These are phyloP conservation scores for Zancudomyces culisetae DNA, from an alignment of 371 early-diverging fungal species.

Conservation along the genomic window DNA sequence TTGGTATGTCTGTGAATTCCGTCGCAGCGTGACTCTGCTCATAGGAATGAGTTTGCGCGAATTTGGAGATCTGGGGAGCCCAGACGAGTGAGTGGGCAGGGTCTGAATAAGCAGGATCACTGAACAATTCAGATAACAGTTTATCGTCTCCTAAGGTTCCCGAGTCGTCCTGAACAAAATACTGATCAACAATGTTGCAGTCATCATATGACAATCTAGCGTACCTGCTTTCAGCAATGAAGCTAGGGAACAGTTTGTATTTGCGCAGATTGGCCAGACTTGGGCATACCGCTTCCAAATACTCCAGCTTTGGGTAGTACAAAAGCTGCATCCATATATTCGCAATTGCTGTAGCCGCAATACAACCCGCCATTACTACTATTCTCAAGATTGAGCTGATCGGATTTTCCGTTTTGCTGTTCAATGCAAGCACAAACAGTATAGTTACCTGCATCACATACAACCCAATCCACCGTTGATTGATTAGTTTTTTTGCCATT, in stretches of 20 bases:
- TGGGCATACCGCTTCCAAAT: neutral
- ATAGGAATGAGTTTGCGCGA: neutral
- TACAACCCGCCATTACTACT: neutral
- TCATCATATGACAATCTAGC: neutral
- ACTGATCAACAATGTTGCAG: neutral
- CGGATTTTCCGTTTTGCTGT: neutral
- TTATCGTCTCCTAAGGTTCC: neutral
- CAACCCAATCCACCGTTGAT: conserved; percentile 7
- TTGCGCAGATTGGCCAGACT: neutral
- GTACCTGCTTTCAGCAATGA: neutral
- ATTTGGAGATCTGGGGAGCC: neutral
- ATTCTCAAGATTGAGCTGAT: neutral
- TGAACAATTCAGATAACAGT: neutral
- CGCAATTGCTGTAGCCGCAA: neutral
- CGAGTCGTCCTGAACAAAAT: neutral
- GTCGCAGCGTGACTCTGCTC: neutral
- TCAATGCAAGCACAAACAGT: conserved; percentile 3
- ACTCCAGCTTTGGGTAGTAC: neutral
- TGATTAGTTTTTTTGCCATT: conserved; percentile 4
- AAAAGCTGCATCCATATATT: neutral
- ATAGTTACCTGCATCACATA: conserved; percentile 3
- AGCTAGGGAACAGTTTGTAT: neutral
- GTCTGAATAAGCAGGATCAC: neutral
- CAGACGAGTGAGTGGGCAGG: neutral
- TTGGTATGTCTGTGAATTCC: neutral